Evolutionary conservation across 129 eudicot species (phyloP).

Genomic region (Ambrosia trifida): DNA sequence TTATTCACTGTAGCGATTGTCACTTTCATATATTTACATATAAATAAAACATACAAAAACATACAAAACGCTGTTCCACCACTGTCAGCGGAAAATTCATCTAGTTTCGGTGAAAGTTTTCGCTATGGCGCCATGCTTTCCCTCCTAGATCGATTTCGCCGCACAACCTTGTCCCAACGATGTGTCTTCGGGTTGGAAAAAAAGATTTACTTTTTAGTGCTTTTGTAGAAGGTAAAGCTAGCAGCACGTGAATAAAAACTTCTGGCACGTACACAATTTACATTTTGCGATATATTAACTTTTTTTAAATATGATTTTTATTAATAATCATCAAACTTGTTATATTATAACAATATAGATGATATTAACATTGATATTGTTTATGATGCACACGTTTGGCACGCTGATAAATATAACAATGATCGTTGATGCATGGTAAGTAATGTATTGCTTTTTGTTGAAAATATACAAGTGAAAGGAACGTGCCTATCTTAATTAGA

Average conservation of each 20-base stretch:
- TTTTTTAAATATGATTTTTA: not conserved
- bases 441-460: not conserved
- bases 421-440: not conserved
- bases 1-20: no score
- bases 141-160: no score
- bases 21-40: no score
- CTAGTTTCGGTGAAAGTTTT: no score
- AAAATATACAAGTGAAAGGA: not conserved
- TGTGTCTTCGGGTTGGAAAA: no score
- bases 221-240: not conserved
- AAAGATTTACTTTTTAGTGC: no score
- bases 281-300: not conserved
- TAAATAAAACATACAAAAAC: no score
- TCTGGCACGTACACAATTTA: not conserved
- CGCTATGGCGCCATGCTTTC: no score
- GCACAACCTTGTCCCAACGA: no score
- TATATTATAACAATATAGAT: not conserved
- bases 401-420: conserved; percentile 9
- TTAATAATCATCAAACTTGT: not conserved
- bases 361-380: not conserved
- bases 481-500: not conserved
- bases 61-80: no score
- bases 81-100: no score
- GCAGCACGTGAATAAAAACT: not conserved
- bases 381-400: conserved; percentile 11